Evolutionary conservation across 805 yeast genomes (phyloP).

Genomic region (Vanderwaltozyma polyspora): DNA sequence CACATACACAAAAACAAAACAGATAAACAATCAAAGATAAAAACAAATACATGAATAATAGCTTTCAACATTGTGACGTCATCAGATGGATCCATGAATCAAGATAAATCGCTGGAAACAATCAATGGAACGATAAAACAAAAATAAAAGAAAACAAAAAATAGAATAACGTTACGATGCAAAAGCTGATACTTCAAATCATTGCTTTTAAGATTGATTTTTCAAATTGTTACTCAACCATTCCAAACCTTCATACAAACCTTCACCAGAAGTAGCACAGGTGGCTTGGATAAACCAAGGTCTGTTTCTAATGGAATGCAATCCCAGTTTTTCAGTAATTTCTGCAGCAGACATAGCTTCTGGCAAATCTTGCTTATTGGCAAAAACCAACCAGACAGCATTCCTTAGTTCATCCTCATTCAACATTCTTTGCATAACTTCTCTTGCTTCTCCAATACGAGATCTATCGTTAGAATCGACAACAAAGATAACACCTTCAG

Average conservation of each 20-base stretch:
- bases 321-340: slow-evolving; percentile 92
- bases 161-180: too few relatives aligned
- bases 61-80: too few relatives aligned
- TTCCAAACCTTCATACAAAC: slow-evolving; percentile 94
- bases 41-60: too few relatives aligned
- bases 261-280: slow-evolving; percentile 98
- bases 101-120: too few relatives aligned
- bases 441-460: slow-evolving; percentile 96
- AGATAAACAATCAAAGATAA: too few relatives aligned
- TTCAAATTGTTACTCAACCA: slow-evolving; percentile 90
- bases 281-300: slow-evolving; percentile 99
- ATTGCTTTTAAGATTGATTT: too few relatives aligned
- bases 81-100: too few relatives aligned
- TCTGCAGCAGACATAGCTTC: slow-evolving; percentile 99
- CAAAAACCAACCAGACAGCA: slow-evolving; percentile 88
- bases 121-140: too few relatives aligned
- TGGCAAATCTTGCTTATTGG: slow-evolving; percentile 98
- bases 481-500: slow-evolving; percentile 96
- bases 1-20: too few relatives aligned
- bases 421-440: slow-evolving; percentile 95
- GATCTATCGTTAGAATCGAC: slow-evolving; percentile 97
- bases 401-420: slow-evolving; percentile 97
- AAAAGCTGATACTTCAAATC: too few relatives aligned
- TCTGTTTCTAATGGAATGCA: slow-evolving; percentile 95
- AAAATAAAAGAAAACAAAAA: too few relatives aligned